Percentiles rank a stretch among this genome's conserved stretches.
Conservation (phyloP, 768 basidiomycete genomes). For the Leccinum obscurum region DNA sequence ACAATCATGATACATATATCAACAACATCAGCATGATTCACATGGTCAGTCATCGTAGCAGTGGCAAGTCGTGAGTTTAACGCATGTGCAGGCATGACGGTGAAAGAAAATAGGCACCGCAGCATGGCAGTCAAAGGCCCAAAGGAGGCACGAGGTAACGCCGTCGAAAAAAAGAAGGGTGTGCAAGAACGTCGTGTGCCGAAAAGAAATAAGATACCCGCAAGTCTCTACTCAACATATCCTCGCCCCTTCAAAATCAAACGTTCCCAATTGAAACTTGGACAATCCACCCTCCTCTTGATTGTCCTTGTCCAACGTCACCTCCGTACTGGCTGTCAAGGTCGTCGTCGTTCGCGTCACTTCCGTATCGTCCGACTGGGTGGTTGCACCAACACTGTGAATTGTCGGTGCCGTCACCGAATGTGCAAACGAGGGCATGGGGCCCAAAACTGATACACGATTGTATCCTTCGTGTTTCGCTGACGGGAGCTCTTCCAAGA, state of each 20-base stretch:
- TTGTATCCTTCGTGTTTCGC: conserved; percentile 13
- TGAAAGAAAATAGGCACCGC: conserved; percentile 12
- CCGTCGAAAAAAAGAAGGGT: conserved; percentile 4
- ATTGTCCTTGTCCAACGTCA: conserved; percentile 12
- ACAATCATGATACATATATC: too few relatives aligned
- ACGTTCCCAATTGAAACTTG: conserved; percentile 15
- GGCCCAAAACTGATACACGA: conserved; percentile 32
- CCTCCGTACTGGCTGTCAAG: conserved; percentile 17
- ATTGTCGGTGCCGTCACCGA: conserved; percentile 32
- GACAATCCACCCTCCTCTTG: conserved; percentile 14
- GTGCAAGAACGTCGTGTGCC: background rate
- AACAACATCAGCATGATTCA: conserved; percentile 6
- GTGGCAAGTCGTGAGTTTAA: conserved; percentile 2
- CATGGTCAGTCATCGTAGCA: conserved; percentile 4
- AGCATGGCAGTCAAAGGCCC: background rate
- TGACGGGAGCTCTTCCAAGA: conserved; percentile 23
- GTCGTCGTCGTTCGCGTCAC: conserved; percentile 27
- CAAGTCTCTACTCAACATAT: conserved; percentile 5
- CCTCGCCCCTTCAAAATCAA: conserved; percentile 25
- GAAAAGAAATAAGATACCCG: background rate
- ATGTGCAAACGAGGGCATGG: conserved; percentile 34
- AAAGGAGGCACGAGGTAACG: conserved; percentile 1
- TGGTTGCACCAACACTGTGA: conserved; percentile 33
- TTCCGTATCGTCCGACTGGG: conserved; percentile 33
- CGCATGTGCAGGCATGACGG: background rate